Evolutionary conservation across 78 protist genomes (phyloP).

Genomic region (Dictyostelium intermedium): DNA sequence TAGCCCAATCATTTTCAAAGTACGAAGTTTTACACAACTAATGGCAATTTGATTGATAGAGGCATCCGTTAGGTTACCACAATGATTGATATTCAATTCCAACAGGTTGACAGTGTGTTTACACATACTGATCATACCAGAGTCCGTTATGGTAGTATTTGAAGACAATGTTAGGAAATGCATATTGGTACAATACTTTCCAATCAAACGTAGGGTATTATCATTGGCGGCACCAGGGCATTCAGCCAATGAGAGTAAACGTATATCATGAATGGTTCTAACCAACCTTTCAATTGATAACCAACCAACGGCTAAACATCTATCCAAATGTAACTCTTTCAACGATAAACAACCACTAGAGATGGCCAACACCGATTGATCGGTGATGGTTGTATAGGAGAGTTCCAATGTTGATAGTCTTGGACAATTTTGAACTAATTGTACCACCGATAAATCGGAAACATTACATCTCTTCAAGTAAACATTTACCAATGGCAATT

Average conservation of each 20-base stretch:
- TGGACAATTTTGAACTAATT: conserved; percentile 13
- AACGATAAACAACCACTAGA: background rate
- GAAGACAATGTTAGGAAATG: conserved; percentile 11
- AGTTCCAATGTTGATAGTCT: conserved; percentile 17
- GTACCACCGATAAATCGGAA: conserved; percentile 22
- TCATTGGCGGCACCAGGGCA: conserved; percentile 44
- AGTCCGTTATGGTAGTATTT: conserved; percentile 24
- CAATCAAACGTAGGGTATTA: conserved; percentile 48
- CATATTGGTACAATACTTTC: conserved; percentile 37
- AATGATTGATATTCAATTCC: conserved; percentile 37
- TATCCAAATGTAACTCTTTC: conserved; percentile 28
- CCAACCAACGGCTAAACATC: conserved; percentile 13
- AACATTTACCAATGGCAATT: conserved; percentile 58
- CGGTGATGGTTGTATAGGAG: conserved; percentile 17
- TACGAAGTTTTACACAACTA: conserved; percentile 13
- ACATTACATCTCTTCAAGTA: conserved; percentile 61
- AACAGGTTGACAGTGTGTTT: background rate
- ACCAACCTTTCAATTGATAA: conserved; percentile 34
- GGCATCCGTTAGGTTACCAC: conserved; percentile 7
- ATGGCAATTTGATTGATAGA: conserved; percentile 31
- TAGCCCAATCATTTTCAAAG: conserved; percentile 22
- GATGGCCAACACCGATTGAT: conserved; percentile 11
- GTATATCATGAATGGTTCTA: conserved; percentile 27
- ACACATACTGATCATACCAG: conserved; percentile 8
- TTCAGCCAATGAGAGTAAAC: conserved; percentile 18